Evolutionary conservation across 352 stramenopile genomes (phyloP).

Genomic region (Elongisporangium prolatum): DNA sequence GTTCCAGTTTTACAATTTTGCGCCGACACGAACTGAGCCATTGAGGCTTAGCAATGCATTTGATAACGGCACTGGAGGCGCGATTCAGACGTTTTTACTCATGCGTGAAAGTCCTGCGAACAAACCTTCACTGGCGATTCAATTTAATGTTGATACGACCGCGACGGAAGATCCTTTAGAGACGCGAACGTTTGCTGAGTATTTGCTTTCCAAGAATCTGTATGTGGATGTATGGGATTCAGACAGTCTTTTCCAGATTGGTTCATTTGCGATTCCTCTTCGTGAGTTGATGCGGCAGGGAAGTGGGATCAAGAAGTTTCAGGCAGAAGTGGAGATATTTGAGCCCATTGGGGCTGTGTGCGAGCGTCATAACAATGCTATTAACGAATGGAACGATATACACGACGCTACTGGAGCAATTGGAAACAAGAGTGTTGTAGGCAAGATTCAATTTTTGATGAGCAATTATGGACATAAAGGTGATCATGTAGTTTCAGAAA

Average conservation of each 20-base stretch:
- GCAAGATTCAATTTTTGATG: slow-evolving; percentile 82
- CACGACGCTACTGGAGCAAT: slow-evolving; percentile 7
- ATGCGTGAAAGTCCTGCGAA: slow-evolving; percentile 57
- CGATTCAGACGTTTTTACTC: slow-evolving; percentile 47
- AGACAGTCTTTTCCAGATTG: slow-evolving; percentile 87
- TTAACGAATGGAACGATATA: slow-evolving; percentile 8
- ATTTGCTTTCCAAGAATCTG: slow-evolving; percentile 80
- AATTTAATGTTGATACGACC: slow-evolving; percentile 79
- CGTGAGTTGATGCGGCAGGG: slow-evolving; percentile 89
- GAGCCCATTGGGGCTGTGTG: slow-evolving; percentile 24
- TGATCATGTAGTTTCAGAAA: slow-evolving; percentile 13
- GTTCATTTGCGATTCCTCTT: slow-evolving; percentile 80
- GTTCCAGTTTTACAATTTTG: slow-evolving; percentile 91
- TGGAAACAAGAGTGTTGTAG: slow-evolving; percentile 17
- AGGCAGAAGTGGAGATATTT: slow-evolving; percentile 69
- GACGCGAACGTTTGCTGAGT: slow-evolving; percentile 74
- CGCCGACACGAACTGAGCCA: slow-evolving; percentile 84
- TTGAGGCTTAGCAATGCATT: slow-evolving; percentile 59
- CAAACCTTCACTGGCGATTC: slow-evolving; percentile 64
- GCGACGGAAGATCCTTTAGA: slow-evolving; percentile 53
- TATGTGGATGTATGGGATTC: slow-evolving; percentile 93
- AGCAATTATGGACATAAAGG: slow-evolving; percentile 84
- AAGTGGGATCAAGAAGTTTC: slow-evolving; percentile 84
- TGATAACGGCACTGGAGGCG: slow-evolving; percentile 17
- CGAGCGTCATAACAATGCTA: slow-evolving; percentile 8